Base-by-base conservation (phyloP, 192 early-diverging fungal species). In the Entomortierella beljakovae region DNA sequence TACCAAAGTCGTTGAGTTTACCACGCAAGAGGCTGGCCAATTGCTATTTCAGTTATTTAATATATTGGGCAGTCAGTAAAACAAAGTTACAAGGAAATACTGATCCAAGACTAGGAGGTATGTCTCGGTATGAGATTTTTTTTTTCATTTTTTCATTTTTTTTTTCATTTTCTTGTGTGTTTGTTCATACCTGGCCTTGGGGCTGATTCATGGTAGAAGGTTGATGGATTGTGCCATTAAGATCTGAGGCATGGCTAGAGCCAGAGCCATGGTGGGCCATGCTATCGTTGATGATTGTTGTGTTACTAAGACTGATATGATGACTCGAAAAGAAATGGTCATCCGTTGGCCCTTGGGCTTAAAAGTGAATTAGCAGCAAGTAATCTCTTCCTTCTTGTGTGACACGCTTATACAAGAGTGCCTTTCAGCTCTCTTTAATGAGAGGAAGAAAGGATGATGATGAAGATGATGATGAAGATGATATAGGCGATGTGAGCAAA, bases 181-280 rank as follows among this genome's bases (percentile, higher is more conserved):
- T 15, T 50, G n/a, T 46, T 64, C 81, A 56, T 64, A 90, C 89
- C 71, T 90, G 88, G 28, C 89, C 90, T 77, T 92, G 91, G 31
- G 85, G 88, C 61, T 90, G 89, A 70, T 85, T 90, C 61, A 87
- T 90, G 32, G 90, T 90, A 34, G 88, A 82, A 43, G 91, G 91
- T 68, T 92, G 91, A 76, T 85, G 87, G 34, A 92, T 37, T 33
- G 61, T 68, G 61, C 60, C 65, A 50, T 61, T 37, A 26, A 65
- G 50, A 37, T 67, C 54, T n/a, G 68, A 32, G 71, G 57, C 64
- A 28, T 38, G 57, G 23, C 50, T 54, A 43, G 60, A 56, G 38
- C 31, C 37, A 57, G 57, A 20, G 28, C 32, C 43, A 52, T 31
- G 28, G n/a, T 58, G 57, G 40, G 68, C 43, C 57, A 53, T 61